Evolutionary conservation across 1,284 basidiomycete genomes (phyloP), one percentile per base, ranked within the genome.

Genomic region (Sphaerobolus stellatus): DNA sequence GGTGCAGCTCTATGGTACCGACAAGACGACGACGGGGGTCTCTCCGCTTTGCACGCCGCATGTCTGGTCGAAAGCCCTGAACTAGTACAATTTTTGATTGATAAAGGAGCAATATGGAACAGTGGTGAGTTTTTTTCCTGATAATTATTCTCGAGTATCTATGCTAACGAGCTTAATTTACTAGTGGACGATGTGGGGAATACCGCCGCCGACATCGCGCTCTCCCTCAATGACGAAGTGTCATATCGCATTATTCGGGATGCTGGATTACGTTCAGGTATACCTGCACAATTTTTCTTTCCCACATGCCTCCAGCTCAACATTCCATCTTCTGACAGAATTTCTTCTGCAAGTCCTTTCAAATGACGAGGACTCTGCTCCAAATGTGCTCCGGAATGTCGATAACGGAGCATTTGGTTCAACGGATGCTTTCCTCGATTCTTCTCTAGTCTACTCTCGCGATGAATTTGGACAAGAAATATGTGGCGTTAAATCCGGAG

Each of bases 1-100:
- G 88, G 83, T 20, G 91, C 92, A 1, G 94, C 95, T 2, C 78
- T 93, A 44, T 99, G 96, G 95, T 95, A 87, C 69, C 92, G 95
- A 69, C n/a, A n/a, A n/a, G 88, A 90, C 66, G 84, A 86, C 48
- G 80, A 81, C n/a, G 77, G 88, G 59, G 90, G 93, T 5, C 90
- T 86, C 66, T 92, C 90, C 5, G 79, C 86, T 9, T 72, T 99
- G 46, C 96, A 98, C 67, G 94, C 92, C 38, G 96, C 95, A 2
- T 92, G 90, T 0, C 92, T 89, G 61, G 71, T 79, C 31, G 83
- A 87, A 57, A 80, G 89, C 60, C 68, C 77, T 2, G 75, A 79
- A 8, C 71, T 94, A 5, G 76, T 91, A 7, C 77, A 80, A 54
- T 65, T 81, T 4, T 75, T 98, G 40, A 76, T 99, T 28, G 76